Evolutionary conservation across 805 yeast species (phyloP).

Genomic region (Brettanomyces bruxellensis): DNA sequence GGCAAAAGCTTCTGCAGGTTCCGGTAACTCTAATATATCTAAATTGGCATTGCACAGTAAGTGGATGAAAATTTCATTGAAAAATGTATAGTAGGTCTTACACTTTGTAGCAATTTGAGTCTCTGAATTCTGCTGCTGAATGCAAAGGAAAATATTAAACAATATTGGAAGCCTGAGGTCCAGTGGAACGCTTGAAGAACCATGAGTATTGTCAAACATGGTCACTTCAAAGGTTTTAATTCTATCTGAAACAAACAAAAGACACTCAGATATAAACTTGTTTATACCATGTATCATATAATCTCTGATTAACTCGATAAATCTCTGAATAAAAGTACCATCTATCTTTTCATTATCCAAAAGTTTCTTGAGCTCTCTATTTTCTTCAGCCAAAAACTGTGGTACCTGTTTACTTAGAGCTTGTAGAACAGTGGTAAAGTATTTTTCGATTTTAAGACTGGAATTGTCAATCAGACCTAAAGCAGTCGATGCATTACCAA

Average conservation of each 20-base stretch:
- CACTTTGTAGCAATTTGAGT: neutral
- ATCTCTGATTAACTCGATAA: slow-evolving; percentile 18
- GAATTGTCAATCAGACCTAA: slow-evolving; percentile 8
- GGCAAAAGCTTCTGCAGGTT: neutral
- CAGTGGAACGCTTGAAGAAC: slow-evolving; percentile 8
- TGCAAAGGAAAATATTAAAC: slow-evolving; percentile 7
- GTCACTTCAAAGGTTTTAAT: slow-evolving; percentile 15
- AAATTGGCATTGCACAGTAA: slow-evolving; percentile 7
- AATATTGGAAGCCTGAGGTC: slow-evolving; percentile 14
- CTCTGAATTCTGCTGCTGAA: neutral
- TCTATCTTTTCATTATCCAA: slow-evolving; percentile 5
- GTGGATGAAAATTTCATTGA: slow-evolving; percentile 10
- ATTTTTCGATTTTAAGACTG: slow-evolving; percentile 6
- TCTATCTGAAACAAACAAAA: slow-evolving; percentile 9
- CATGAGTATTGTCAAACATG: slow-evolving; percentile 9
- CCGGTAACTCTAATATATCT: neutral
- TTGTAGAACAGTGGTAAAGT: slow-evolving; percentile 9
- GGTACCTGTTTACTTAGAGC: slow-evolving; percentile 10
- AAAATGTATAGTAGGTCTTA: slow-evolving; percentile 5
- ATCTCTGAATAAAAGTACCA: slow-evolving; percentile 10
- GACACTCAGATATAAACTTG: slow-evolving; percentile 11
- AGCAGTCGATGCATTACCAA: slow-evolving; percentile 14
- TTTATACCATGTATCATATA: slow-evolving; percentile 18
- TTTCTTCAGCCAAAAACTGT: slow-evolving; percentile 11
- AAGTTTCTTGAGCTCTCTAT: slow-evolving; percentile 4